Evolutionary conservation across 306 rosid species (phyloP).

Genomic region (Vigna reflexopilosa): DNA sequence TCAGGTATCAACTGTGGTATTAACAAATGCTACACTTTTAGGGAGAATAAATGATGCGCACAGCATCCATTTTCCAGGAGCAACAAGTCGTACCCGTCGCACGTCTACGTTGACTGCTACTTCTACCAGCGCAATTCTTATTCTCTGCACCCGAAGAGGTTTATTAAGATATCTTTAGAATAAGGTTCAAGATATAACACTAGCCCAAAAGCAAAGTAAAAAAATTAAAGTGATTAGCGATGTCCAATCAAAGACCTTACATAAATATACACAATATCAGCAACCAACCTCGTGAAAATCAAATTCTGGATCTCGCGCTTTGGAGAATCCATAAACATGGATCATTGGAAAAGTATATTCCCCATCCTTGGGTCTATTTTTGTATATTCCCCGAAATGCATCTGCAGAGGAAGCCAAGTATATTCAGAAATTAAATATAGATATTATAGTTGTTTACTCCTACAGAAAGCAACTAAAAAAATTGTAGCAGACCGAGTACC

Average conservation of each 20-base stretch:
- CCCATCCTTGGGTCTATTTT: conserved; percentile 54
- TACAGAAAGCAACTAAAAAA: not conserved
- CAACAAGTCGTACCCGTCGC: conserved; percentile 87
- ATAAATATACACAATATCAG: conserved; percentile 26
- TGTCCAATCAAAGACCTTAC: conserved; percentile 9
- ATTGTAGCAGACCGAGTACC: not conserved
- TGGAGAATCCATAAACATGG: conserved; percentile 96
- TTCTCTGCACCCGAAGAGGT: conserved; percentile 61
- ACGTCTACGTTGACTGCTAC: conserved; percentile 79
- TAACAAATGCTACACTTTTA: conserved; percentile 73
- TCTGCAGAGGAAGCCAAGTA: conserved; percentile 56
- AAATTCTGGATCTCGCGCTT: conserved; percentile 93
- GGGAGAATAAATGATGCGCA: conserved; percentile 93
- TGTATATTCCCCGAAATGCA: conserved; percentile 79
- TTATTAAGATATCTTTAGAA: conserved; percentile 19
- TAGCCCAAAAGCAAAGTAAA: conserved; percentile 29
- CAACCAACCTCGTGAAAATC: conserved; percentile 85
- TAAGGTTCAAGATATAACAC: conserved; percentile 8
- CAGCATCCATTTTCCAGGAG: conserved; percentile 98
- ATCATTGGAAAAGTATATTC: conserved; percentile 70
- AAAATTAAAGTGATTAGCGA: conserved; percentile 21
- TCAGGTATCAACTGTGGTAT: conserved; percentile 46
- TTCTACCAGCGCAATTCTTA: conserved; percentile 80
- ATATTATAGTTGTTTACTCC: conserved; percentile 7
- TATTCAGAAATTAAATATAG: conserved; percentile 12